A percentile compares a stretch with the other conserved stretches of the same genome.
Evolutionary conservation across 2,329 filamentous ascomycete species (phyloP).

Genomic region (Beauveria caledonica): DNA sequence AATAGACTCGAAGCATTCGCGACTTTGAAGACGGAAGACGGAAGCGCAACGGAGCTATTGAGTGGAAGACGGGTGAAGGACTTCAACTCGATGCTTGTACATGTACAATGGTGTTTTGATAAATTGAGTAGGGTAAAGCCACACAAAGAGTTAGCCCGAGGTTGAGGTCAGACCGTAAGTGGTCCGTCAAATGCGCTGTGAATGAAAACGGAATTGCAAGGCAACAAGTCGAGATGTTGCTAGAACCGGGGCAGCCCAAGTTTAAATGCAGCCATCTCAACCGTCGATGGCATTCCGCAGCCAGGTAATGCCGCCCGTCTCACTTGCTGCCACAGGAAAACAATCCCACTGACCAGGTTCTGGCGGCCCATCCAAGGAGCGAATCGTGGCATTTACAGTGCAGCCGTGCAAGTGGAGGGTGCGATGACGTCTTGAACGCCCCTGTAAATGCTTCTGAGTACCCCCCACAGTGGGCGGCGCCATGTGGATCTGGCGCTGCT

Average conservation of each 20-base stretch:
- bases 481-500: constrained; percentile 1
- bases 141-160: no score
- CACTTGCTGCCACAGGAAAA: neutral
- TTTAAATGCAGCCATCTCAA: constrained; percentile 3
- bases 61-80: neutral
- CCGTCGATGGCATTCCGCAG: constrained; percentile 3
- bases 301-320: neutral
- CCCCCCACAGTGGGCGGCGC: constrained; percentile 10
- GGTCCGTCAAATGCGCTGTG: neutral
- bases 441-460: neutral
- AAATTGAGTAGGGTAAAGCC: neutral
- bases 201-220: constrained; percentile 9
- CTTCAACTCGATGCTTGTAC: neutral
- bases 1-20: neutral
- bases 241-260: neutral
- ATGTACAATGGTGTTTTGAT: neutral
- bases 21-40: neutral
- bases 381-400: neutral
- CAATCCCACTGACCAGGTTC: neutral
- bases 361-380: neutral
- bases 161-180: neutral
- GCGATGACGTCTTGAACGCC: constrained; percentile 9
- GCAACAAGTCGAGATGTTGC: neutral
- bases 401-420: neutral
- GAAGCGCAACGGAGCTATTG: neutral